Conservation (phyloP, 768 basidiomycete species). For the Termitomyces sp. region DNA sequence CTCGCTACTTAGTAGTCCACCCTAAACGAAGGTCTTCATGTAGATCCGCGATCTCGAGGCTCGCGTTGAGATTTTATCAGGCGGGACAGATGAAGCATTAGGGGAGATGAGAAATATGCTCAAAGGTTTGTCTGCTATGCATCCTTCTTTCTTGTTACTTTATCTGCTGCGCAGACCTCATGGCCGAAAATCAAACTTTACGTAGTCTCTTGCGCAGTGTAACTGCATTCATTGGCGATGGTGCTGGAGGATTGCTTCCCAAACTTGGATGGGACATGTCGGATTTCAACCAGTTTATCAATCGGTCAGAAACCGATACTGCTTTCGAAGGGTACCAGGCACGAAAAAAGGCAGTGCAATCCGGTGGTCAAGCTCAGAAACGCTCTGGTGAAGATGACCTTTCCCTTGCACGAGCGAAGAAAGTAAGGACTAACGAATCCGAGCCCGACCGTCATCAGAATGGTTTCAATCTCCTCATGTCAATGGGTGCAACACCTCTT, state of each 20-base stretch:
- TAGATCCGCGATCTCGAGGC: slow-evolving; percentile 96
- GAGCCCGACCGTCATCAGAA: slow-evolving; percentile 33
- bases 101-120: slow-evolving; percentile 79
- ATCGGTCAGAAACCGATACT: slow-evolving; percentile 87
- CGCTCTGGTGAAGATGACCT: slow-evolving; percentile 50
- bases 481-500: slow-evolving; percentile 37
- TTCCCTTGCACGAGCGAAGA: slow-evolving; percentile 41
- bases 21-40: slow-evolving; percentile 2
- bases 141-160: background rate
- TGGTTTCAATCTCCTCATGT: slow-evolving; percentile 54
- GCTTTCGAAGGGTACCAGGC: slow-evolving; percentile 86
- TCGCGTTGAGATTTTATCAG: slow-evolving; percentile 90
- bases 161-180: slow-evolving; percentile 50
- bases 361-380: slow-evolving; percentile 36
- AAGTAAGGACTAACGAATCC: slow-evolving; percentile 38
- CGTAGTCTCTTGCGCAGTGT: slow-evolving; percentile 74
- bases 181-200: slow-evolving; percentile 85
- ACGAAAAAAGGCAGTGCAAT: slow-evolving; percentile 47
- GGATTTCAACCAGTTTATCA: slow-evolving; percentile 79
- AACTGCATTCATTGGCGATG: slow-evolving; percentile 82
- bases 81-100: slow-evolving; percentile 85
- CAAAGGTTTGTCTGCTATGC: slow-evolving; percentile 44
- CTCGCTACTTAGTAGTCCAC: background rate
- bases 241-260: slow-evolving; percentile 69
- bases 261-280: slow-evolving; percentile 75